These are phyloP conservation scores for Paecilomyces niveus DNA, from an alignment of 2,329 filamentous ascomycete species.

Conservation along the genomic window DNA sequence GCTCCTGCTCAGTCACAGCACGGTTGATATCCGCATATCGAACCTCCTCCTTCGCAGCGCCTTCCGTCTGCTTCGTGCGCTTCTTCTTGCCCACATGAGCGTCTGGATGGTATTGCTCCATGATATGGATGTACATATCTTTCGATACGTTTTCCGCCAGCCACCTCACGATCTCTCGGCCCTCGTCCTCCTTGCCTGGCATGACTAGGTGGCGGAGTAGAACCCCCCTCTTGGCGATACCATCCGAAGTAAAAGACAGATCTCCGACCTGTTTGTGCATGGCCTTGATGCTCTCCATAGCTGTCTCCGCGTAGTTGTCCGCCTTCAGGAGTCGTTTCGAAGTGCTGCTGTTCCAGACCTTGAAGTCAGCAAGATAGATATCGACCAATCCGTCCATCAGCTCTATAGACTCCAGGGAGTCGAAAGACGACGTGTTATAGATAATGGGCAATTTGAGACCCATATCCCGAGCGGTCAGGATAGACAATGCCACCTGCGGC, in stretches of 20 bases:
- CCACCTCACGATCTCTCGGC: conserved; percentile 66
- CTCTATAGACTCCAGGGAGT: conserved; percentile 63
- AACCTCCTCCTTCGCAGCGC: conserved; percentile 40
- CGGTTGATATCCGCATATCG: conserved; percentile 74
- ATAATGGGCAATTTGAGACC: conserved; percentile 68
- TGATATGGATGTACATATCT: conserved; percentile 76
- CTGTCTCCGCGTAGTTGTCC: conserved; percentile 64
- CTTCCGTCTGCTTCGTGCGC: conserved; percentile 24
- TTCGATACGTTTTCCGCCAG: conserved; percentile 64
- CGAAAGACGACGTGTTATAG: conserved; percentile 80
- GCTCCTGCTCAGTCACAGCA: conserved; percentile 57
- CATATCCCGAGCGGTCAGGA: conserved; percentile 63
- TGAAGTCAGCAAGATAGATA: conserved; percentile 85
- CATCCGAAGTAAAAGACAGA: conserved; percentile 72
- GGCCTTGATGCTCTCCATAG: conserved; percentile 67
- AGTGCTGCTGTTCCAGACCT: conserved; percentile 63
- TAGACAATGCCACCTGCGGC: conserved; percentile 70
- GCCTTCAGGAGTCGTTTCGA: conserved; percentile 69
- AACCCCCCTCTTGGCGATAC: conserved; percentile 70
- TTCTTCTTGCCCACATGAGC: conserved; percentile 71
- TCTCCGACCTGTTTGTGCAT: conserved; percentile 81
- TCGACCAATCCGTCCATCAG: conserved; percentile 74
- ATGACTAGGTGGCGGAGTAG: conserved; percentile 76
- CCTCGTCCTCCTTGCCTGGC: conserved; percentile 71
- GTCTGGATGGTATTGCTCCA: conserved; percentile 80